These are phyloP conservation scores for Pelargonium fulgidum DNA, from an alignment of 441 rosid species.

Conservation along the genomic window DNA sequence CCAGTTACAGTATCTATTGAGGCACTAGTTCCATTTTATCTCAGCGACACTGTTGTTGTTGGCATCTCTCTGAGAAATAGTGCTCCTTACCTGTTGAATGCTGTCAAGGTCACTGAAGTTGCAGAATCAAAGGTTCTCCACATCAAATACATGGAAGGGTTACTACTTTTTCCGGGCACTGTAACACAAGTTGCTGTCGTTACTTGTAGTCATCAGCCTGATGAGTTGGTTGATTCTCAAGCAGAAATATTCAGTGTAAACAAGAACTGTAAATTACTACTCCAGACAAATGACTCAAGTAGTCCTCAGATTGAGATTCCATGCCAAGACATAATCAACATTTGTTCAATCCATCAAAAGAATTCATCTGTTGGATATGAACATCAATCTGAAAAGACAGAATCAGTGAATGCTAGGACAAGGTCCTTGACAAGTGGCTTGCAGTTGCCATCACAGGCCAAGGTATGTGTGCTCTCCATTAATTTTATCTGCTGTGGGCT, in stretches of 20 bases:
- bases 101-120: conserved; percentile 38
- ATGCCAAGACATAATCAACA: conserved; percentile 36
- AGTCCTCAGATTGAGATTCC: conserved; percentile 46
- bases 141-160: conserved; percentile 45
- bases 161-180: conserved; percentile 58
- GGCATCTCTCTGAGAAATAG: conserved; percentile 45
- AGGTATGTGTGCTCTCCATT: conserved; percentile 34
- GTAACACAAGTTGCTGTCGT: conserved; percentile 46
- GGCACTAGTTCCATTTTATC: conserved; percentile 31
- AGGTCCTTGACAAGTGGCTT: conserved; percentile 23
- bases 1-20: conserved; percentile 42
- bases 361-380: conserved; percentile 31
- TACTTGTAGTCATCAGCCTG: conserved; percentile 31
- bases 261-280: conserved; percentile 37
- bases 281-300: conserved; percentile 52
- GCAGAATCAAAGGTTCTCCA: conserved; percentile 34
- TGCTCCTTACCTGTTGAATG: conserved; percentile 33
- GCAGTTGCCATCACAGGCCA: conserved; percentile 23
- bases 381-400: conserved; percentile 20
- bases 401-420: conserved; percentile 27
- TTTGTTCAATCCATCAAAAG: conserved; percentile 33
- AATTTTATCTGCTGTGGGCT: not conserved
- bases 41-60: conserved; percentile 27
- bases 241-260: conserved; percentile 26
- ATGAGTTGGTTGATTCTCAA: conserved; percentile 25